Evolutionary conservation across 2,329 filamentous ascomycete genomes (phyloP).

Genomic region (Periconia sp.): DNA sequence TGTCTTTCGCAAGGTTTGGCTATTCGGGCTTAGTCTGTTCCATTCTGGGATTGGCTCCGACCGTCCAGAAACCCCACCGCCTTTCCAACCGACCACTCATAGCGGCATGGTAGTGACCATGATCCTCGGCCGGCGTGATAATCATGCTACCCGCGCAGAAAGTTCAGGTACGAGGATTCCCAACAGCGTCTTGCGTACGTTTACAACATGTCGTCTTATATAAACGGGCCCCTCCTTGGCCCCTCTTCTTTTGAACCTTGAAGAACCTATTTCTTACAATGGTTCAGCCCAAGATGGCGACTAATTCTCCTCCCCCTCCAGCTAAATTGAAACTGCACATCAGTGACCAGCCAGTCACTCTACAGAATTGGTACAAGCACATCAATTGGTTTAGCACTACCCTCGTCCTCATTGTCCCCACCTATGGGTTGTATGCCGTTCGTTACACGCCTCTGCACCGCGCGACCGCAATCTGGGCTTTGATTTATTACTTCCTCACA

Average conservation of each 20-base stretch:
- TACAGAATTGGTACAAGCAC: conserved; percentile 83
- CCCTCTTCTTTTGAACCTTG: neutral
- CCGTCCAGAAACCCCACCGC: neutral
- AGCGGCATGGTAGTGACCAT: neutral
- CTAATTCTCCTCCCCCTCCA: neutral
- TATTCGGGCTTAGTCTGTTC: too few relatives aligned
- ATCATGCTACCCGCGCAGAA: conserved; percentile 2
- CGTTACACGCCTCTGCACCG: conserved; percentile 76
- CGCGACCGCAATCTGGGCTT: conserved; percentile 74
- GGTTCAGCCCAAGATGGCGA: neutral
- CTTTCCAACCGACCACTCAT: neutral
- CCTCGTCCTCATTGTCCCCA: conserved; percentile 77
- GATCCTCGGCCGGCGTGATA: neutral
- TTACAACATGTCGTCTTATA: neutral
- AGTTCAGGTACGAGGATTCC: neutral
- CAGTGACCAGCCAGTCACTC: conserved; percentile 70
- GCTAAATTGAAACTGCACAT: conserved; percentile 82
- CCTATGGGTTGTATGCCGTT: conserved; percentile 73
- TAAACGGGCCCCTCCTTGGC: neutral
- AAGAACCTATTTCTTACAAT: neutral
- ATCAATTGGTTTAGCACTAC: conserved; percentile 90
- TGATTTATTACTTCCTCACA: conserved; percentile 82
- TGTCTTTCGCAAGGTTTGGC: too few relatives aligned
- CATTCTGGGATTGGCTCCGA: too few relatives aligned
- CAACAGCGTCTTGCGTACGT: neutral